These are phyloP conservation scores for Boletus fagicola DNA, from an alignment of 768 basidiomycete genomes.

Conservation along the genomic window DNA sequence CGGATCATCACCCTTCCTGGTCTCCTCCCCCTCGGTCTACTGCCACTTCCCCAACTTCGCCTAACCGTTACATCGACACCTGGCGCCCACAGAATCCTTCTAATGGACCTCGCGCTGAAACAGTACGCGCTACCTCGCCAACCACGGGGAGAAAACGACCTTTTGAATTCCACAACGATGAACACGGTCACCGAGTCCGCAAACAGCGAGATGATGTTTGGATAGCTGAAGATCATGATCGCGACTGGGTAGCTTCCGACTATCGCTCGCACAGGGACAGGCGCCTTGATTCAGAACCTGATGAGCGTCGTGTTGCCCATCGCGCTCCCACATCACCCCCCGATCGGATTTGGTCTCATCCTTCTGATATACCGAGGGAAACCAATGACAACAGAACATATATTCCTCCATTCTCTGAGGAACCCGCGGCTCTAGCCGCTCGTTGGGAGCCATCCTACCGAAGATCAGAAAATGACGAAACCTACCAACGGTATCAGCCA, in stretches of 20 bases:
- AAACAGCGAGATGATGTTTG: conserved; percentile 25
- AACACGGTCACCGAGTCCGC: conserved; percentile 21
- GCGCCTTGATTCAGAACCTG: conserved; percentile 11
- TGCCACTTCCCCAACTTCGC: conserved; percentile 5
- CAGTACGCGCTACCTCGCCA: conserved; percentile 17
- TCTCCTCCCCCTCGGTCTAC: not conserved
- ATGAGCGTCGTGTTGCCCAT: conserved; percentile 12
- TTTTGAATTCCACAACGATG: conserved; percentile 21
- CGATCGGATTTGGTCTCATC: conserved; percentile 7
- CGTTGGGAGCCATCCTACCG: conserved; percentile 13
- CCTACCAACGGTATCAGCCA: conserved; percentile 11
- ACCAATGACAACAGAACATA: conserved; percentile 9
- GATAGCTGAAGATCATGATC: conserved; percentile 14
- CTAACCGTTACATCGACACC: conserved; percentile 1
- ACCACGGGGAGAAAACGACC: conserved; percentile 21
- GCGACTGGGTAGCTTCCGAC: conserved; percentile 1
- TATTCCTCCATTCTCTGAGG: not conserved
- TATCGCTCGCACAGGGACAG: conserved; percentile 14
- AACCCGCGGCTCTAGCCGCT: not conserved
- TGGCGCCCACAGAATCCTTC: conserved; percentile 8
- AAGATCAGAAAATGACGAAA: conserved; percentile 16
- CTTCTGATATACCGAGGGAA: conserved; percentile 6
- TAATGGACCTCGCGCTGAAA: conserved; percentile 17
- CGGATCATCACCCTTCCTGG: conserved; percentile 16
- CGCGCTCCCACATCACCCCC: conserved; percentile 6